Base-by-base conservation (phyloP, 352 stramenopile species). In the Phytophthora pistaciae region DNA sequence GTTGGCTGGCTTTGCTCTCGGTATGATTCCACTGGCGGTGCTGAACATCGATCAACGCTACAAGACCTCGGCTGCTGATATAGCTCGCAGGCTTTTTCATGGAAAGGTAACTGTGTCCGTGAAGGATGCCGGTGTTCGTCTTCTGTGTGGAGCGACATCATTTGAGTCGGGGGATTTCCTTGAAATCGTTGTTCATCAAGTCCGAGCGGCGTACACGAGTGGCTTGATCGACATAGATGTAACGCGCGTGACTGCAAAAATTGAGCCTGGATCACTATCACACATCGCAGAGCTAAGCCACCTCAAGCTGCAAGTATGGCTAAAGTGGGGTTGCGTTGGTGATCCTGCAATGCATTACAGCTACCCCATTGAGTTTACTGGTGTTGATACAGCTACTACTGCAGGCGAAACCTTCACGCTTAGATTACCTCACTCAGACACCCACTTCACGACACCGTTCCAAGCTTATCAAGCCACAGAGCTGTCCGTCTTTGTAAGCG, bases 261-360 rank as follows among this genome's bases (percentile, higher is more conserved):
- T 94, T 49, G 84, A 94, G n/a, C 88, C 88, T 21, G 80, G 83
- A 33, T 80, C 81, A 1, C 40, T 94, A 5, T 83, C 80, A 31
- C 83, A 91, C 50, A 80, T 92, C 16, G 75, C 76, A 18, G 87
- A 96, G 58, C 65, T 94, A 5, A 90, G 72, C 20, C 76, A 74
- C 31, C 46, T 92, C 10, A 80, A 77, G 20, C 18, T 92, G n/a
- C 56, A 84, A 33, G 21, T 85, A n/a, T 82, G 71, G 72, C 16
- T 85, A 3, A 80, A 85, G 23, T 94, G 84, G 85, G 63, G 36
- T 3, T 75, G 73, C 20, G 54, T 56, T 18, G 40, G 60, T 16
- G 54, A 85, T 8, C 53, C 72, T 6, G 36, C 38, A 0, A 59
- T 86, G n/a, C 85, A 91, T 49, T 84, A 89, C 40, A 57, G 77